Percentiles rank a stretch among this genome's conserved stretches.
Conservation (phyloP, 2,329 filamentous ascomycete species). For the Fusarium sambucinum region DNA sequence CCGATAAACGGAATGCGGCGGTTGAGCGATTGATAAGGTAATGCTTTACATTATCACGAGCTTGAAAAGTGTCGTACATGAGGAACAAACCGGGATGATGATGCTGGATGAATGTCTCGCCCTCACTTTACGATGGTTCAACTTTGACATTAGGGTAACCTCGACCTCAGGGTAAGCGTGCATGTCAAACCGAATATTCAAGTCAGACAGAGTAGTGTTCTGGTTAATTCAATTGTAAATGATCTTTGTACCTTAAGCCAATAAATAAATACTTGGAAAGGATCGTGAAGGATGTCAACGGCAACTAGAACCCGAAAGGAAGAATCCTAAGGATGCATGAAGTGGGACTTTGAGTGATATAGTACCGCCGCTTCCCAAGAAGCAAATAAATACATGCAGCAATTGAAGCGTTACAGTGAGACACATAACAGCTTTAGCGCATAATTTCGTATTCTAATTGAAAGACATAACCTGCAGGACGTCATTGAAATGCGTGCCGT, state of each 20-base stretch:
- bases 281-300: background rate
- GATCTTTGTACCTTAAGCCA: background rate
- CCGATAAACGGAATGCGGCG: conserved; percentile 42
- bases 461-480: background rate
- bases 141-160: background rate
- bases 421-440: background rate
- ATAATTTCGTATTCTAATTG: background rate
- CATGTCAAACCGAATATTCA: background rate
- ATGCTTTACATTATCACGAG: conserved; percentile 36
- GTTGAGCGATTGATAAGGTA: conserved; percentile 29
- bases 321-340: conserved; percentile 4
- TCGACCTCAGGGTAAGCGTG: background rate
- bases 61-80: conserved; percentile 23
- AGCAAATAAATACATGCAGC: background rate
- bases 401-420: background rate
- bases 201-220: no score
- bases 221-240: no score
- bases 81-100: conserved; percentile 43
- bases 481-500: background rate
- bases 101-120: conserved; percentile 19
- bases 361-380: background rate
- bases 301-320: conserved; percentile 19
- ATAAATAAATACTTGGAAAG: background rate
- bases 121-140: conserved; percentile 24
- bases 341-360: conserved; percentile 34